Conservation (phyloP, 2,329 filamentous ascomycete species). For the Elsinoe arachidis region DNA sequence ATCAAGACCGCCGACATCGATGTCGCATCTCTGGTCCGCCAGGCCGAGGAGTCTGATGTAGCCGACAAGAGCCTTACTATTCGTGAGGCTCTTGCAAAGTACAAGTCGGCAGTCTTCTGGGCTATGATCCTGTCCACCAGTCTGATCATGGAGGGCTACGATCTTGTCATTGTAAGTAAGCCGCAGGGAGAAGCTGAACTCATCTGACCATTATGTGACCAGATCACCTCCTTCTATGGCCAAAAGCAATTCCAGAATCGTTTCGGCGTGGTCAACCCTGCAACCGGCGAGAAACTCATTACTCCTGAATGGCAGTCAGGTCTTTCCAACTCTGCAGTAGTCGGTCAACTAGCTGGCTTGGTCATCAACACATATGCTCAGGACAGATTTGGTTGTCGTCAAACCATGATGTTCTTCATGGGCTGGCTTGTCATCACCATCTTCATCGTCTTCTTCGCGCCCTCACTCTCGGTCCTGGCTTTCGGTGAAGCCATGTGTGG, state of each 20-base stretch:
- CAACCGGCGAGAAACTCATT: constrained; percentile 35
- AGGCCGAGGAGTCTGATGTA: constrained; percentile 19
- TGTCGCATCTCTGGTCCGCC: neutral
- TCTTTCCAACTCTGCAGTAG: constrained; percentile 47
- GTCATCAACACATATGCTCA: constrained; percentile 57
- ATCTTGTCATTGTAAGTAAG: constrained; percentile 17
- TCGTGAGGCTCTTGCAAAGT: constrained; percentile 63
- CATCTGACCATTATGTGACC: constrained; percentile 21
- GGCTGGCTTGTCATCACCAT: constrained; percentile 25
- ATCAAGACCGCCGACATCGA: neutral
- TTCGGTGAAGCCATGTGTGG: constrained; percentile 48
- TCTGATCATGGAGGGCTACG: constrained; percentile 30
- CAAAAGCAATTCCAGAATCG: constrained; percentile 23
- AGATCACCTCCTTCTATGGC: constrained; percentile 1
- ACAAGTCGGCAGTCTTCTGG: constrained; percentile 36
- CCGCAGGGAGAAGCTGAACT: constrained; percentile 13
- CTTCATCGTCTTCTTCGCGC: constrained; percentile 46
- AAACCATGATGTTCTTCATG: constrained; percentile 53
- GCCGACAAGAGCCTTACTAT: constrained; percentile 35
- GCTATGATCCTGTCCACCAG: constrained; percentile 25
- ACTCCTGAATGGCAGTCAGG: constrained; percentile 49
- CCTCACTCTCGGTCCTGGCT: constrained; percentile 36
- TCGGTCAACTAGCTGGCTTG: constrained; percentile 59
- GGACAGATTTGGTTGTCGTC: constrained; percentile 35
- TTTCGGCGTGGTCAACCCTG: constrained; percentile 32